Evolutionary conservation across 2,329 filamentous ascomycete genomes (phyloP).

Genomic region (Amauroascus verrucosus): DNA sequence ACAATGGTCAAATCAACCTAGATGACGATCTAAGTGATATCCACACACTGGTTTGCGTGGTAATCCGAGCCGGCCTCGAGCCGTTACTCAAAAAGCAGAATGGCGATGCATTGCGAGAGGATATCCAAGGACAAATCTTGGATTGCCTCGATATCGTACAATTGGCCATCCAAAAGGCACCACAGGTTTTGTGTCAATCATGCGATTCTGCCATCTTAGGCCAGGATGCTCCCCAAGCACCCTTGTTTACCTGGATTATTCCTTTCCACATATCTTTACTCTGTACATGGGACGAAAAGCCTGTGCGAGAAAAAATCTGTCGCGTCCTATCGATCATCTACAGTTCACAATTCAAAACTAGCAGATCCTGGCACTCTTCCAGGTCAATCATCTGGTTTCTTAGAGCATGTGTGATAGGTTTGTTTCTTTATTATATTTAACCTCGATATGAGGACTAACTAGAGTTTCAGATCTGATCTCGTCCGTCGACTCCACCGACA

Average conservation of each 20-base stretch:
- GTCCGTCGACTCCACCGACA: conserved; percentile 31
- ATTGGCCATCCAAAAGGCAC: conserved; percentile 64
- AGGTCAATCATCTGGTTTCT: conserved; percentile 27
- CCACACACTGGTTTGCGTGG: conserved; percentile 75
- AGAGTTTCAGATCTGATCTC: conserved; percentile 36
- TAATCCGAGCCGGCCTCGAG: conserved; percentile 68
- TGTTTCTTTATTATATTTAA: conserved; percentile 15
- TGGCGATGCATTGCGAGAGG: conserved; percentile 15
- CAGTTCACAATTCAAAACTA: conserved; percentile 26
- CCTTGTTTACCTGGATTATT: conserved; percentile 46
- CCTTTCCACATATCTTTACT: conserved; percentile 43
- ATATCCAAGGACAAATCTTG: conserved; percentile 33
- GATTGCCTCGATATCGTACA: conserved; percentile 70
- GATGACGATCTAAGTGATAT: conserved; percentile 66
- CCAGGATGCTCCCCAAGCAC: conserved; percentile 34
- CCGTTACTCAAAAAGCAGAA: conserved; percentile 40
- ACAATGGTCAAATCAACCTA: conserved; percentile 37
- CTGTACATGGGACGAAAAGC: conserved; percentile 32
- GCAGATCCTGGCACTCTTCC: conserved; percentile 23
- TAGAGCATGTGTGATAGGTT: conserved; percentile 30
- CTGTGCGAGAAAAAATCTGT: conserved; percentile 33
- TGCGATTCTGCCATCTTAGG: conserved; percentile 52
- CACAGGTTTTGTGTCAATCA: conserved; percentile 53
- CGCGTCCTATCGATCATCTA: conserved; percentile 28
- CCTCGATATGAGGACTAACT: conserved; percentile 1